Percentiles rank a stretch among this genome's conserved stretches.
Conservation (phyloP, 495 filamentous ascomycete genomes). For the Penicillium bialowiezense region DNA sequence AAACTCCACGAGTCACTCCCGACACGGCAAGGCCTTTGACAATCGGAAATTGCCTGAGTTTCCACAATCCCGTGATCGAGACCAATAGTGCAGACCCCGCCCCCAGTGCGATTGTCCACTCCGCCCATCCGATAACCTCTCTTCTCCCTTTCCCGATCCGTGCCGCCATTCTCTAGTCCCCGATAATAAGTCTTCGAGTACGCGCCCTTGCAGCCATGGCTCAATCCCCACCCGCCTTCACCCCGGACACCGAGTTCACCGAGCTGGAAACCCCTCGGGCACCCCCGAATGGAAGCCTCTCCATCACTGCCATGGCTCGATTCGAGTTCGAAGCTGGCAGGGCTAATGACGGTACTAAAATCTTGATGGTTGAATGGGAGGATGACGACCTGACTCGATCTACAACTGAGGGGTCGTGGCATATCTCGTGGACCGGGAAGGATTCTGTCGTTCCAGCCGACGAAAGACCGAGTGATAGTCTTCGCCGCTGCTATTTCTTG, state of each 20-base stretch:
- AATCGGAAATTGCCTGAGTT: not conserved
- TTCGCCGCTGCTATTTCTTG: conserved; percentile 71
- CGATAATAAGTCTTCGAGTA: not conserved
- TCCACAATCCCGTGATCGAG: not conserved
- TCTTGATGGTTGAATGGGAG: conserved; percentile 83
- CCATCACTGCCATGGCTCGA: conserved; percentile 62
- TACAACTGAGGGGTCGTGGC: conserved; percentile 51
- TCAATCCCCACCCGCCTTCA: conserved; percentile 29
- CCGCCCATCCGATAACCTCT: too few species aligned
- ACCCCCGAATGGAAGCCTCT: conserved; percentile 19
- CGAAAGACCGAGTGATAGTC: conserved; percentile 52
- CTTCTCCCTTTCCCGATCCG: not conserved
- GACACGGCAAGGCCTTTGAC: not conserved
- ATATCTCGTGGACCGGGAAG: conserved; percentile 76
- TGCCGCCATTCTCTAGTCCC: not conserved
- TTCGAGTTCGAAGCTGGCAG: conserved; percentile 80
- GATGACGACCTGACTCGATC: conserved; percentile 46
- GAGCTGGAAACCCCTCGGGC: conserved; percentile 31
- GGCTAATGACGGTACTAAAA: conserved; percentile 78
- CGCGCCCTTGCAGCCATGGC: conserved; percentile 11
- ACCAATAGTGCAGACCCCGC: not conserved
- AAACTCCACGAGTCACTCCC: not conserved
- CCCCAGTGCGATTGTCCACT: not conserved
- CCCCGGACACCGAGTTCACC: conserved; percentile 36
- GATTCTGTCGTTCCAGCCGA: conserved; percentile 60